A percentile compares a stretch with the other conserved stretches of the same genome.
Conservation (phyloP, 345 rosid genomes). For the Brassica nigra region DNA sequence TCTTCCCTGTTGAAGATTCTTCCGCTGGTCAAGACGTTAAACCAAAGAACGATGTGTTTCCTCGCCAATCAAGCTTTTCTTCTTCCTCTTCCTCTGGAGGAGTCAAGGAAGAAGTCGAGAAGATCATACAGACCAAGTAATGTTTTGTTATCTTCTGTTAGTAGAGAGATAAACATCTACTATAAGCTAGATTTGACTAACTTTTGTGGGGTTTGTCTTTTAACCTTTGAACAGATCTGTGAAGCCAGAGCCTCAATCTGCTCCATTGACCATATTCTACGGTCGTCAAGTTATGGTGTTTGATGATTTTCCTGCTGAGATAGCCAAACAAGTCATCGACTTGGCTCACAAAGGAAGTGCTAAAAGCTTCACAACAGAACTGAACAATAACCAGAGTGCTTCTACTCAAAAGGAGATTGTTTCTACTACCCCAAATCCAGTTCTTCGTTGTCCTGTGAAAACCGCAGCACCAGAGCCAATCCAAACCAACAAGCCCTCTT, state of each 20-base stretch:
- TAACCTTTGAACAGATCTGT: conserved; percentile 32
- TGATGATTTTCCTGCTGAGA: conserved; percentile 69
- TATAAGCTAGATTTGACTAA: conserved; percentile 15
- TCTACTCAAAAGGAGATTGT: conserved; percentile 42
- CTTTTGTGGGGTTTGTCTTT: neutral
- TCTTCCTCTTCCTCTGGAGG: conserved; percentile 37
- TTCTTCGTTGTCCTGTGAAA: conserved; percentile 35
- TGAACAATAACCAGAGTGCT: conserved; percentile 9
- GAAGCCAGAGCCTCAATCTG: conserved; percentile 46
- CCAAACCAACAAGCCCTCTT: conserved; percentile 43
- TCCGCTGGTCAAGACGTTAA: conserved; percentile 31
- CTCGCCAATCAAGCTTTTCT: conserved; percentile 53
- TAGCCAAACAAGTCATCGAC: conserved; percentile 74
- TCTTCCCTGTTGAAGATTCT: conserved; percentile 51
- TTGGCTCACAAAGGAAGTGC: conserved; percentile 59
- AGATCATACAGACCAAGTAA: conserved; percentile 47
- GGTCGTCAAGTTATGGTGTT: conserved; percentile 77
- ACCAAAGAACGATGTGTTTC: conserved; percentile 61
- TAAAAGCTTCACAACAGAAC: conserved; percentile 28
- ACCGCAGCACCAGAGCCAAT: conserved; percentile 38
- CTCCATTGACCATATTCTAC: conserved; percentile 83
- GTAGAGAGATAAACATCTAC: no score
- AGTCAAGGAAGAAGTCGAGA: conserved; percentile 42
- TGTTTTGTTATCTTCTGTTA: neutral
- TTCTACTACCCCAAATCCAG: conserved; percentile 27